Conservation (phyloP, 768 basidiomycete species). For the Lactarius hengduanensis region DNA sequence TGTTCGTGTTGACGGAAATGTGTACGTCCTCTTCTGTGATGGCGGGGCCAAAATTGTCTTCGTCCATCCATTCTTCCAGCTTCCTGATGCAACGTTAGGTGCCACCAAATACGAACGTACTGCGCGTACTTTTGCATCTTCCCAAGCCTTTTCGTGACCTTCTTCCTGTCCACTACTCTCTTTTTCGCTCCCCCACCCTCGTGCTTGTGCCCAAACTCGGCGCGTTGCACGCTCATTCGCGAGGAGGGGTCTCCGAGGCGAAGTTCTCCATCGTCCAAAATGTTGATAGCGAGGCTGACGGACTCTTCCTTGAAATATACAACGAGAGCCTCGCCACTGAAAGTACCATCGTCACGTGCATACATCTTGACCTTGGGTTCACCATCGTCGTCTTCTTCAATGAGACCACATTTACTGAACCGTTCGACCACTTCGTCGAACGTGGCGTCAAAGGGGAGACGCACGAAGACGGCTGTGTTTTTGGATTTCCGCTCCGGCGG, state of each 20-base stretch:
- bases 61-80: constrained; percentile 90
- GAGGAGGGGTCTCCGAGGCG: constrained; percentile 74
- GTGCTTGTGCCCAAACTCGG: constrained; percentile 74
- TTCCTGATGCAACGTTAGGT: constrained; percentile 53
- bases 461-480: constrained; percentile 90
- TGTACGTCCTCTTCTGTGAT: constrained; percentile 54
- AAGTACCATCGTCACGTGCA: constrained; percentile 78
- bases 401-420: constrained; percentile 90
- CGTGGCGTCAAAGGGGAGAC: constrained; percentile 75
- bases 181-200: constrained; percentile 46
- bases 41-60: constrained; percentile 84
- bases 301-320: constrained; percentile 98
- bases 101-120: constrained; percentile 42
- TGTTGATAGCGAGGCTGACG: constrained; percentile 76
- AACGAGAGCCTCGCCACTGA: constrained; percentile 93
- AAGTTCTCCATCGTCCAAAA: constrained; percentile 92
- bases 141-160: constrained; percentile 66
- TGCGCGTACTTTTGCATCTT: constrained; percentile 89
- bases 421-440: constrained; percentile 72
- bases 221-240: constrained; percentile 70
- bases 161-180: constrained; percentile 76
- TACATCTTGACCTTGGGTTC: constrained; percentile 96
- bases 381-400: constrained; percentile 90
- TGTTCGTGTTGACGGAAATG: constrained; percentile 49
- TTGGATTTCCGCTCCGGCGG: constrained; percentile 66